A percentile compares a stretch with the other conserved stretches of the same genome.
Conservation (phyloP, 768 basidiomycete species). For the Trametes punicea region DNA sequence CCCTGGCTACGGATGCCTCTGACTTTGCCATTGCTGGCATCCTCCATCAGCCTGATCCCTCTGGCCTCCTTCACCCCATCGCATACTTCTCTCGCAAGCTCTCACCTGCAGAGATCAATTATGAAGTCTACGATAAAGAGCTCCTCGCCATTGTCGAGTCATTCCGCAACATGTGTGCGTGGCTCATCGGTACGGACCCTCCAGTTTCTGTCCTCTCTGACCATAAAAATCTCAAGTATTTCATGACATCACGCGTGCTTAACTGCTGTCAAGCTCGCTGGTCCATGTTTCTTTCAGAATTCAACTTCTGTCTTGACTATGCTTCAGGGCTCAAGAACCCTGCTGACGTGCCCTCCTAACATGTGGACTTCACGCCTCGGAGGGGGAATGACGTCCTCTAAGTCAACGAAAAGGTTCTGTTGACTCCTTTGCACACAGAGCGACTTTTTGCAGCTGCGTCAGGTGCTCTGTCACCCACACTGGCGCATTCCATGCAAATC, state of each 20-base stretch:
- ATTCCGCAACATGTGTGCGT: slow-evolving; percentile 34
- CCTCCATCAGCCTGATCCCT: slow-evolving; percentile 2
- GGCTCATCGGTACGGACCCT: slow-evolving; percentile 23
- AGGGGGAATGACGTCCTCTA: slow-evolving; percentile 13
- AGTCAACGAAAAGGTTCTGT: neutral
- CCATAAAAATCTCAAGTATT: slow-evolving; percentile 40
- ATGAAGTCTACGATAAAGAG: slow-evolving; percentile 46
- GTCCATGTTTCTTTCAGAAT: no score
- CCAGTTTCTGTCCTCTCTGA: slow-evolving; percentile 28
- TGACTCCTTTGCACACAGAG: neutral
- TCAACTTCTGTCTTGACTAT: slow-evolving; percentile 33
- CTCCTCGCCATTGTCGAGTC: slow-evolving; percentile 44
- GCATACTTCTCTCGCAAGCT: slow-evolving; percentile 37
- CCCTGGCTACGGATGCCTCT: slow-evolving; percentile 23
- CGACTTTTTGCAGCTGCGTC: neutral
- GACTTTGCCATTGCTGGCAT: slow-evolving; percentile 19
- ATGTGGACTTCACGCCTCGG: slow-evolving; percentile 18
- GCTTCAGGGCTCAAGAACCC: slow-evolving; percentile 25
- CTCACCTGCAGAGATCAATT: slow-evolving; percentile 38
- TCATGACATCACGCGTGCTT: slow-evolving; percentile 35
- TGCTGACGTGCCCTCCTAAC: slow-evolving; percentile 22
- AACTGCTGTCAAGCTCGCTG: slow-evolving; percentile 38
- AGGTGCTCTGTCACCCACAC: no score
- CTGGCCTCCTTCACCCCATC: slow-evolving; percentile 33
- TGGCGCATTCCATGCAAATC: no score